A percentile compares a stretch with the other conserved stretches of the same genome.
Conservation (phyloP, 495 filamentous ascomycete genomes). For the Haplographium delicatum region DNA sequence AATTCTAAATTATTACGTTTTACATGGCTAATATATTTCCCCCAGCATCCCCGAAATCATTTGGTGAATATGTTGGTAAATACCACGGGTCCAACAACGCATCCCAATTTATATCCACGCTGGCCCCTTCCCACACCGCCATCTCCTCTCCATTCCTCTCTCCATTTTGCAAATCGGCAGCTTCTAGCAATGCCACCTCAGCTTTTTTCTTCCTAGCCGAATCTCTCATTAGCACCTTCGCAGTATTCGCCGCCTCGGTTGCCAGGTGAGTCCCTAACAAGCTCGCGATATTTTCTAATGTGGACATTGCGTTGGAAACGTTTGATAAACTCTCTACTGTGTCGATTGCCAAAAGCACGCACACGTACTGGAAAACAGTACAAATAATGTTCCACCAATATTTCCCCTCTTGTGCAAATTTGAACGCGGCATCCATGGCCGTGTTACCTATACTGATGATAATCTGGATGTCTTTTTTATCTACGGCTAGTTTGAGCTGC, state of each 20-base stretch:
- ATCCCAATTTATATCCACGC: conserved; percentile 12
- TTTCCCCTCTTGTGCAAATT: conserved; percentile 29
- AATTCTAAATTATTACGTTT: too few species aligned
- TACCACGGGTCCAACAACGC: conserved; percentile 15
- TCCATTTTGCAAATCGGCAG: conserved; percentile 9
- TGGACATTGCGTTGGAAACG: conserved; percentile 40
- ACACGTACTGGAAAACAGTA: conserved; percentile 47
- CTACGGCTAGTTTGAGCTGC: conserved; percentile 16
- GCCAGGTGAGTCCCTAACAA: conserved; percentile 39
- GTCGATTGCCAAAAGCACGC: conserved; percentile 46
- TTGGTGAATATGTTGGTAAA: neutral
- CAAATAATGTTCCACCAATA: conserved; percentile 50
- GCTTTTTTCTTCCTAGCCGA: conserved; percentile 8
- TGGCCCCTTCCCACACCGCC: neutral
- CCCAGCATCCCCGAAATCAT: neutral
- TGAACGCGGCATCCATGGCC: conserved; percentile 25
- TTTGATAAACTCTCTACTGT: conserved; percentile 36
- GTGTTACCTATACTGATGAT: conserved; percentile 24
- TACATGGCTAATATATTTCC: too few species aligned
- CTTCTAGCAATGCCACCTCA: conserved; percentile 14
- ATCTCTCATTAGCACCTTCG: conserved; percentile 33
- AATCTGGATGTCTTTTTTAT: neutral
- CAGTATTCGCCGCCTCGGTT: conserved; percentile 44
- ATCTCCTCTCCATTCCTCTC: conserved; percentile 15
- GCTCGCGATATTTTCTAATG: conserved; percentile 35